Evolutionary conservation across 352 stramenopile genomes (phyloP).

Genomic region (Globisporangium mamillatum): DNA sequence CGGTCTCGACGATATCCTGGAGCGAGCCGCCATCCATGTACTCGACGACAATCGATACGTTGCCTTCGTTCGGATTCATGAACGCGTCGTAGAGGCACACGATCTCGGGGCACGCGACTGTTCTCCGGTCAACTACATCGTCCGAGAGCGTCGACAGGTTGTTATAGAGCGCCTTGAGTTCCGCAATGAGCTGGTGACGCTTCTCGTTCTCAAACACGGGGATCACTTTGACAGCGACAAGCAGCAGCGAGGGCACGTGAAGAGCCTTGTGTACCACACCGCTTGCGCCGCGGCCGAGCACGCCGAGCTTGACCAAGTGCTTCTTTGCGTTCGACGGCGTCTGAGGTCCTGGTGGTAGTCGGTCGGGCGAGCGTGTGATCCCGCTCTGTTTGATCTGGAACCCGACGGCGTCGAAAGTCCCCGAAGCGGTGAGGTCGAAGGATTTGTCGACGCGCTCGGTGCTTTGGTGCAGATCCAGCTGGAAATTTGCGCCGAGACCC

Average conservation of each 20-base stretch:
- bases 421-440: slow-evolving; percentile 77
- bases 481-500: slow-evolving; percentile 62
- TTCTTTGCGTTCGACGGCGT: slow-evolving; percentile 69
- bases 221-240: slow-evolving; percentile 91
- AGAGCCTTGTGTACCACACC: slow-evolving; percentile 89
- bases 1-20: slow-evolving; percentile 90
- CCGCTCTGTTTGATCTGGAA: slow-evolving; percentile 86
- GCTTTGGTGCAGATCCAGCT: slow-evolving; percentile 65
- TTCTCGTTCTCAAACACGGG: slow-evolving; percentile 89
- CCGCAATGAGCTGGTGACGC: slow-evolving; percentile 81
- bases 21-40: slow-evolving; percentile 95
- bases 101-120: slow-evolving; percentile 72
- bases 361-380: slow-evolving; percentile 62
- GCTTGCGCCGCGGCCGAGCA: slow-evolving; percentile 80
- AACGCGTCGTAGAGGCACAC: slow-evolving; percentile 94
- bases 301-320: slow-evolving; percentile 77
- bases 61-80: slow-evolving; percentile 89
- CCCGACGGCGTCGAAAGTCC: slow-evolving; percentile 74
- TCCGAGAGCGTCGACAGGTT: slow-evolving; percentile 77
- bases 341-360: slow-evolving; percentile 28
- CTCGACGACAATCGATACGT: slow-evolving; percentile 93
- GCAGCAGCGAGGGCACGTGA: slow-evolving; percentile 83
- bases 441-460: slow-evolving; percentile 67
- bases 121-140: slow-evolving; percentile 37
- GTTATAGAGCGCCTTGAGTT: slow-evolving; percentile 85